phyloP scores from a whole-genome alignment of 108 stramenopile genomes.

The Heterococcus sp. region DNA sequence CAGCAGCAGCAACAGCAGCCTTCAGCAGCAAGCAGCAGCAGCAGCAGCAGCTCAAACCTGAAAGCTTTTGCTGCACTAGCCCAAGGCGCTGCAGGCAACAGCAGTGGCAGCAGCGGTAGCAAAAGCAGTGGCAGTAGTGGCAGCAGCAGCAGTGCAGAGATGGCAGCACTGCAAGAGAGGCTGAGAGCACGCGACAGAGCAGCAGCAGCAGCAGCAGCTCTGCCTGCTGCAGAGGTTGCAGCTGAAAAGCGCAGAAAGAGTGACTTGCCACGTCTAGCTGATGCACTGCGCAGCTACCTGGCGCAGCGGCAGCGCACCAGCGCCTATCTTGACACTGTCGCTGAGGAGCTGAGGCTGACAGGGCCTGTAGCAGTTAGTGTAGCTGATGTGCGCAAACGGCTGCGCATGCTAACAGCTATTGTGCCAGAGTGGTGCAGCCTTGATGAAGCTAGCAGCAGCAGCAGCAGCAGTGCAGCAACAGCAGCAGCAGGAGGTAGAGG shows the following conservation, averaged over 20 bases:
- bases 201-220: not conserved
- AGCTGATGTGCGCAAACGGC: not conserved
- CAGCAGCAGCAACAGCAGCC: not conserved
- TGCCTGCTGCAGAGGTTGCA: not conserved
- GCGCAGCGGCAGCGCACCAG: not conserved
- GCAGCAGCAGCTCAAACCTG: not conserved
- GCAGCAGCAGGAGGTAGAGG: not conserved
- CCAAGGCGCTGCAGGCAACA: not conserved
- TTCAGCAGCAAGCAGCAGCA: not conserved
- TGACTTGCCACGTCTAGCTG: not conserved
- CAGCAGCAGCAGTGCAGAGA: not conserved
- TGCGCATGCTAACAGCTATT: not conserved
- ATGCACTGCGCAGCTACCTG: not conserved
- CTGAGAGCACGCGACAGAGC: not conserved
- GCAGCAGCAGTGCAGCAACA: not conserved
- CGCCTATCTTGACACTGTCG: not conserved
- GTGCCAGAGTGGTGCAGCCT: not conserved
- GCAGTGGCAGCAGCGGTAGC: not conserved
- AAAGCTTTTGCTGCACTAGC: no score
- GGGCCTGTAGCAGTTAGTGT: not conserved
- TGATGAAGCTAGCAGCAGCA: not conserved
- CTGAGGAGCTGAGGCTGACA: not conserved
- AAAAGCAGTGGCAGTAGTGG: not conserved
- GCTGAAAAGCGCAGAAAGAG: not conserved
- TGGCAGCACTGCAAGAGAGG: not conserved